Evolutionary conservation across 2,329 filamentous ascomycete genomes (phyloP).

Genomic region (Penicillium sp.): DNA sequence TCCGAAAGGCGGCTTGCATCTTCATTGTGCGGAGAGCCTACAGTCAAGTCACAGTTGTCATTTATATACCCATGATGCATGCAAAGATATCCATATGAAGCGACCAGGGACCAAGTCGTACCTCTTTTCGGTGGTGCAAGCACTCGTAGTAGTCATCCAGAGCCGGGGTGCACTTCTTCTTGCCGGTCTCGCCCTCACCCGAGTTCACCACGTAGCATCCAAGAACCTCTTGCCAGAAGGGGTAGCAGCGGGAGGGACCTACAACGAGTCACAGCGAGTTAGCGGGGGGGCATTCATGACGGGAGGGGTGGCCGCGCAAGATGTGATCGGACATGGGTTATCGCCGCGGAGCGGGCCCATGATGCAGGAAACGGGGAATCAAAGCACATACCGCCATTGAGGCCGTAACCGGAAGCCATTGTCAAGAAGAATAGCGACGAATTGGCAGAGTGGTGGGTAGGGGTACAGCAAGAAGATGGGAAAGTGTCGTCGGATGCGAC

Average conservation of each 20-base stretch:
- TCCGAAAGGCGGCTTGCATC: conserved; percentile 81
- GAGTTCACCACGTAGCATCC: conserved; percentile 98
- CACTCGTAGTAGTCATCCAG: conserved; percentile 99
- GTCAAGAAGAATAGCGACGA: conserved; percentile 24
- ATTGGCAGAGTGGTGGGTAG: conserved; percentile 21
- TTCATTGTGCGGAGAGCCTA: conserved; percentile 74
- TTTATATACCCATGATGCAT: neutral
- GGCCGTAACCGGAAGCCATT: conserved; percentile 53
- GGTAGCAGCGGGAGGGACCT: conserved; percentile 83
- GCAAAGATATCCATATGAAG: too few relatives aligned
- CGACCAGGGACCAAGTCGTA: too few relatives aligned
- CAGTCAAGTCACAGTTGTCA: conserved; percentile 8
- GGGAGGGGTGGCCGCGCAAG: conserved; percentile 18
- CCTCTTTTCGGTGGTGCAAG: conserved; percentile 98
- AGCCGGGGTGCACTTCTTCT: conserved; percentile 78
- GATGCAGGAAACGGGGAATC: neutral
- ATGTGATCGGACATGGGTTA: conserved; percentile 15
- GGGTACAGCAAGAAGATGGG: conserved; percentile 24
- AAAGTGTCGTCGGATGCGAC: conserved; percentile 31
- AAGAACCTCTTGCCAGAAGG: conserved; percentile 99
- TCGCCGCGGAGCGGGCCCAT: conserved; percentile 10
- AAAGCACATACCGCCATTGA: conserved; percentile 52
- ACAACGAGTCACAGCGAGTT: conserved; percentile 21
- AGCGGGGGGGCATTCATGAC: conserved; percentile 22
- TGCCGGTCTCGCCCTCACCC: conserved; percentile 72